Percentiles rank a stretch among this genome's conserved stretches.
phyloP scores from a whole-genome alignment of 352 stramenopile genomes.

The Albugo candida region DNA sequence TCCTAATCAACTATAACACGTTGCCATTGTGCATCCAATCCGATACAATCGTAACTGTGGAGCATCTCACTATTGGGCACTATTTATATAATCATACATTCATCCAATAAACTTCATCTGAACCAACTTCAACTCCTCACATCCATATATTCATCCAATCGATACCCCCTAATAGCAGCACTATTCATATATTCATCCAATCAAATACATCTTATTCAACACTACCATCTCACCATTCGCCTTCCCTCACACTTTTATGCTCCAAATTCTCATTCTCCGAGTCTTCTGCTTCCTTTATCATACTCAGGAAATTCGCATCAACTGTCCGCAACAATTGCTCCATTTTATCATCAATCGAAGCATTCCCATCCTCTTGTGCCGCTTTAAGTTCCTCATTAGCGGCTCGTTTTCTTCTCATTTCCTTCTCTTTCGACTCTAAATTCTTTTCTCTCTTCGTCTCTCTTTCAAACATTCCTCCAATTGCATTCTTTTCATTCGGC shows the following conservation, averaged over 20 bases:
- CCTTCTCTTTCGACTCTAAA: slow-evolving; percentile 78
- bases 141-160: too few relatives aligned
- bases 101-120: too few relatives aligned
- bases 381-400: slow-evolving; percentile 63
- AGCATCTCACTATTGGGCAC: too few relatives aligned
- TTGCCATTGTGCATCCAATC: too few relatives aligned
- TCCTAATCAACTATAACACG: too few relatives aligned
- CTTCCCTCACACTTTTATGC: slow-evolving; percentile 19
- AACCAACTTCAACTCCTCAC: too few relatives aligned
- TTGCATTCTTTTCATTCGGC: slow-evolving; percentile 86
- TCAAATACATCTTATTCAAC: too few relatives aligned
- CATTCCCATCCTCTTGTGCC: slow-evolving; percentile 18
- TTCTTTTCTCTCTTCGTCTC: slow-evolving; percentile 95
- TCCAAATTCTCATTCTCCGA: slow-evolving; percentile 81
- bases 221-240: too few relatives aligned
- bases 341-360: slow-evolving; percentile 81
- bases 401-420: slow-evolving; percentile 69
- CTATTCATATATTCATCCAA: too few relatives aligned
- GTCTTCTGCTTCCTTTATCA: slow-evolving; percentile 93
- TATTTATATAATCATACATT: too few relatives aligned
- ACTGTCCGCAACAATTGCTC: slow-evolving; percentile 84
- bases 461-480: slow-evolving; percentile 92
- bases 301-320: slow-evolving; percentile 87
- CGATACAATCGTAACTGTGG: too few relatives aligned
- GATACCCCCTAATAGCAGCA: too few relatives aligned